phyloP scores from a whole-genome alignment of 257 asterid genomes.

The Coffea canephora region DNA sequence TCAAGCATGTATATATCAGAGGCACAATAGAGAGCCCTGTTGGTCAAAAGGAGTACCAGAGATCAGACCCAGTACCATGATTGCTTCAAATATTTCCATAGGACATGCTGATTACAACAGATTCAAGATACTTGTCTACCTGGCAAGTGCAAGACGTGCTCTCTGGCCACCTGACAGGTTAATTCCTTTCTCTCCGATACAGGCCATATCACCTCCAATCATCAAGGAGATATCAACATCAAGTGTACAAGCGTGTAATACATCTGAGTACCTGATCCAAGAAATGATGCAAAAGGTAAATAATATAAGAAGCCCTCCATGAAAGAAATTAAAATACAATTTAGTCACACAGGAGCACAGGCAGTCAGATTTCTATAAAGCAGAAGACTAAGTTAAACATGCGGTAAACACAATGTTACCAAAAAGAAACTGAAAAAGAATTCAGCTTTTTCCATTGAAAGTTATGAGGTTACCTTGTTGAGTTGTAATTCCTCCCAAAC shows the following conservation, averaged over 20 bases:
- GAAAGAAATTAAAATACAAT: not conserved
- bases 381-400: not conserved
- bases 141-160: conserved; percentile 91
- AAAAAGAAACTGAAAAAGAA: not conserved
- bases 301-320: not conserved
- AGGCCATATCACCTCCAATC: conserved; percentile 88
- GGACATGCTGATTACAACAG: not conserved
- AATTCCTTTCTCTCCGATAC: conserved; percentile 85
- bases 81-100: not conserved
- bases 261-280: conserved; percentile 60
- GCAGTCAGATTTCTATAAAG: not conserved
- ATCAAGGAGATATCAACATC: conserved; percentile 77
- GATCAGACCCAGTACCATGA: not conserved
- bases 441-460: not conserved
- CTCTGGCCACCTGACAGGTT: conserved; percentile 92
- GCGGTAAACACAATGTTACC: not conserved
- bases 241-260: conserved; percentile 62
- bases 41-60: conserved; percentile 14
- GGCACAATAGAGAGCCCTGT: conserved; percentile 81
- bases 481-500: conserved; percentile 70
- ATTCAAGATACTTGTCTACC: conserved; percentile 36
- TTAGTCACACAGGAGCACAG: not conserved
- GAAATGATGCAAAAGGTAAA: not conserved
- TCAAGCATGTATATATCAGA: conserved; percentile 74
- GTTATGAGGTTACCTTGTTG: conserved; percentile 45